Conservation (phyloP, 1,284 basidiomycete species). For the Pterula multifida region DNA sequence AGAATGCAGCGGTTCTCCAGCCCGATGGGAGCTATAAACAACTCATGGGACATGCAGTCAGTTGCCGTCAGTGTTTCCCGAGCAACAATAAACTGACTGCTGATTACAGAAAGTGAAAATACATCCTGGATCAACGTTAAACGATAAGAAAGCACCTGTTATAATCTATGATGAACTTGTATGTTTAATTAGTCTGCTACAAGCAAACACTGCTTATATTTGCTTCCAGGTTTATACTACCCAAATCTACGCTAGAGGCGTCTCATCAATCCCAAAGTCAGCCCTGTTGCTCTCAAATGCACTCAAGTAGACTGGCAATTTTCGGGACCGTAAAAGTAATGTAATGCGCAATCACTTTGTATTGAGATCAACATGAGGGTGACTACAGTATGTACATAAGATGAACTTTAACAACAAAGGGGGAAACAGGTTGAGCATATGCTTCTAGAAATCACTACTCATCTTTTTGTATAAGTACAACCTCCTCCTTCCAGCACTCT, state of each 20-base stretch:
- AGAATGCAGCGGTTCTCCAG: conserved; percentile 75
- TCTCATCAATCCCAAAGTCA: conserved; percentile 61
- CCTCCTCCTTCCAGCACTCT: conserved; percentile 61
- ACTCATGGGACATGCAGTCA: conserved; percentile 63
- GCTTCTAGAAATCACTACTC: conserved; percentile 7
- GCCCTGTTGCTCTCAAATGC: not conserved
- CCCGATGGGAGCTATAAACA: conserved; percentile 81
- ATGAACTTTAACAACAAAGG: too few relatives aligned
- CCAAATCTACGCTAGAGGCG: conserved; percentile 78
- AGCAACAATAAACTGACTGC: conserved; percentile 1
- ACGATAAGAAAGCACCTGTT: conserved; percentile 68
- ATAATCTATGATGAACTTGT: conserved; percentile 91
- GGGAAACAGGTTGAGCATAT: not conserved
- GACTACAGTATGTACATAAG: too few relatives aligned
- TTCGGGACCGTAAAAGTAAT: not conserved
- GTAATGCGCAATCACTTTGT: too few relatives aligned
- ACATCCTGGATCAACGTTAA: conserved; percentile 74
- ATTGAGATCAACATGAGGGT: too few relatives aligned
- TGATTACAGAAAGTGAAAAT: conserved; percentile 64
- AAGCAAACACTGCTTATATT: conserved; percentile 3
- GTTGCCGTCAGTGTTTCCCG: conserved; percentile 16
- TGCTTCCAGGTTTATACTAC: conserved; percentile 63
- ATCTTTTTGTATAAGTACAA: conserved; percentile 68
- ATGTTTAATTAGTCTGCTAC: conserved; percentile 17
- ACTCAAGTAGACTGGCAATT: not conserved